A percentile compares a stretch with the other conserved stretches of the same genome.
phyloP scores from a whole-genome alignment of 179 eudicot genomes.

The Vitellaria paradoxa region DNA sequence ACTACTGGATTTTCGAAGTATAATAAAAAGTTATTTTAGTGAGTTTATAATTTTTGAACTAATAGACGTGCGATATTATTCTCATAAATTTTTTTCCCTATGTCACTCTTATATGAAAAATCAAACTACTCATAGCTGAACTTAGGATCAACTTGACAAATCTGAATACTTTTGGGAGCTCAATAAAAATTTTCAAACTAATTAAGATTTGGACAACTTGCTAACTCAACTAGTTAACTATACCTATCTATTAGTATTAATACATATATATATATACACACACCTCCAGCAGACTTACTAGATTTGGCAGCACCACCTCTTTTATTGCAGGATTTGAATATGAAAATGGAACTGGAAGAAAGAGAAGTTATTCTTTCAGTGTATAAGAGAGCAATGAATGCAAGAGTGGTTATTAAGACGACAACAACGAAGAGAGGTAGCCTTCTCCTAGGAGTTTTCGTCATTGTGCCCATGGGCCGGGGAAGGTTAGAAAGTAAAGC shows the following conservation, averaged over 20 bases:
- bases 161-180: too few relatives aligned
- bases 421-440: conserved; percentile 42
- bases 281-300: conserved; percentile 30
- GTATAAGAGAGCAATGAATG: conserved; percentile 53
- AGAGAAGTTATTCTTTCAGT: conserved; percentile 49
- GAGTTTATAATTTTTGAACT: too few relatives aligned
- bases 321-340: conserved; percentile 42
- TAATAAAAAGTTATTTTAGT: too few relatives aligned
- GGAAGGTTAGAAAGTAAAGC: background rate
- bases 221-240: too few relatives aligned
- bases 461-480: conserved; percentile 16
- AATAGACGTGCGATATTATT: too few relatives aligned
- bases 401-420: conserved; percentile 41
- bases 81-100: too few relatives aligned
- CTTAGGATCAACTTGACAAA: background rate
- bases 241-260: too few relatives aligned
- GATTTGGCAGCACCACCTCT: conserved; percentile 16
- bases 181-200: too few relatives aligned
- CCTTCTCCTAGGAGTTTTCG: conserved; percentile 36
- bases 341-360: conserved; percentile 39
- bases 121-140: background rate
- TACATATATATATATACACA: background rate
- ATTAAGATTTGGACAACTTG: too few relatives aligned
- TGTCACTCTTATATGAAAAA: too few relatives aligned
- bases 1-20: too few relatives aligned